Percentiles rank a stretch among this genome's conserved stretches.
Evolutionary conservation across 805 yeast species (phyloP).

Genomic region (Barnettozyma siamensis): DNA sequence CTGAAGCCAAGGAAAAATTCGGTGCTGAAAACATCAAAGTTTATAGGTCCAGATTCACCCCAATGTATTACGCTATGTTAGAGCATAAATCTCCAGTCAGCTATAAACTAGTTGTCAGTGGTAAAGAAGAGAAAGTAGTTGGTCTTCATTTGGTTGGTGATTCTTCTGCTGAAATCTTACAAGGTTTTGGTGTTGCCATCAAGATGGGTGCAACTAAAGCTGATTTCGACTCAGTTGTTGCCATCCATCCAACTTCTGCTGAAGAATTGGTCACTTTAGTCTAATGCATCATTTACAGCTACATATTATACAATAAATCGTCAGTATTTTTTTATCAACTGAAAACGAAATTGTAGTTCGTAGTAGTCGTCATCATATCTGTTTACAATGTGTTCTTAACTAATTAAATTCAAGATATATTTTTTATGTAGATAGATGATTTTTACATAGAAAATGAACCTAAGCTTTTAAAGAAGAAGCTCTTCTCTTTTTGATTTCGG

Average conservation of each 20-base stretch:
- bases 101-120: slow-evolving; percentile 75
- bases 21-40: slow-evolving; percentile 78
- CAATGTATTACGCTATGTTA: slow-evolving; percentile 91
- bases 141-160: slow-evolving; percentile 96
- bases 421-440: slow-evolving; percentile 4
- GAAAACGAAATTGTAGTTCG: too few species aligned
- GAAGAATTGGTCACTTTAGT: slow-evolving; percentile 86
- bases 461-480: slow-evolving; percentile 97
- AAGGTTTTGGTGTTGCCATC: slow-evolving; percentile 97
- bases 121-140: slow-evolving; percentile 85
- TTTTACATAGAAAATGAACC: slow-evolving; percentile 5
- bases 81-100: slow-evolving; percentile 75
- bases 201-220: slow-evolving; percentile 99
- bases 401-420: slow-evolving; percentile 8
- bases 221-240: slow-evolving; percentile 93
- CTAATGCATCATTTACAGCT: too few species aligned
- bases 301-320: too few species aligned
- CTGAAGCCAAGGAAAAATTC: slow-evolving; percentile 68
- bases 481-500: slow-evolving; percentile 99
- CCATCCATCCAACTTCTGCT: slow-evolving; percentile 97
- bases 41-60: slow-evolving; percentile 76
- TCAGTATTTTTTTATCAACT: too few species aligned
- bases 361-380: too few species aligned
- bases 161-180: slow-evolving; percentile 83
- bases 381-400: too few species aligned